Percentiles rank a stretch among this genome's conserved stretches.
Evolutionary conservation across 2,329 filamentous ascomycete species (phyloP).

Genomic region (Cercospora citrullina): DNA sequence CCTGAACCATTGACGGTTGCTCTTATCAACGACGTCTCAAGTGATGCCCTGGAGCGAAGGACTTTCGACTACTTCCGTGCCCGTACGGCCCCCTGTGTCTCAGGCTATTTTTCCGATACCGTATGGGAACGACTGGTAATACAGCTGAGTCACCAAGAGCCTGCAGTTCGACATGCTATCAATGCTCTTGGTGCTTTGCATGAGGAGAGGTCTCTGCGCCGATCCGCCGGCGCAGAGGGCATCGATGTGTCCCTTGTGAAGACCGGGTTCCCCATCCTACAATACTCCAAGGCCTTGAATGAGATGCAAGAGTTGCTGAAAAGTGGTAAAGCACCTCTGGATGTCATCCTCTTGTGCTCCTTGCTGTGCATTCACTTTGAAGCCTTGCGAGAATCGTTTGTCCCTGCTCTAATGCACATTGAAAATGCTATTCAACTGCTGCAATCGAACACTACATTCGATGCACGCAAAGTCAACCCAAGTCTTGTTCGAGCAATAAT

Average conservation of each 20-base stretch:
- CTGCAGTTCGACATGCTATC: constrained; percentile 37
- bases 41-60: constrained; percentile 32
- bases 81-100: constrained; percentile 31
- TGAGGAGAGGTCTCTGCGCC: constrained; percentile 31
- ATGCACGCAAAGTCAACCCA: constrained; percentile 32
- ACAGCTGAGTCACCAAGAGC: constrained; percentile 36
- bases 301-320: constrained; percentile 34
- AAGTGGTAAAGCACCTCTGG: constrained; percentile 25
- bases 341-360: constrained; percentile 36
- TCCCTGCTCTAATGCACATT: constrained; percentile 37
- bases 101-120: constrained; percentile 36
- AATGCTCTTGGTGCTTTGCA: constrained; percentile 38
- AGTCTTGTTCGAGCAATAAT: constrained; percentile 34
- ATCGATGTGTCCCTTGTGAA: constrained; percentile 27
- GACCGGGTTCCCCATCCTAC: constrained; percentile 32
- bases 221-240: constrained; percentile 19
- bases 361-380: constrained; percentile 40
- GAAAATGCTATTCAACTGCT: constrained; percentile 38
- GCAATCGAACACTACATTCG: constrained; percentile 26
- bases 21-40: constrained; percentile 28
- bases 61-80: constrained; percentile 37
- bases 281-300: constrained; percentile 38
- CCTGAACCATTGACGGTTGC: constrained; percentile 23
- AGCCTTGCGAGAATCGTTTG: constrained; percentile 35
- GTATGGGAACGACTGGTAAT: constrained; percentile 37